Evolutionary conservation across 129 eudicot genomes (phyloP), one percentile per base, ranked within the genome.

Genomic region (Flaveria trinervia): DNA sequence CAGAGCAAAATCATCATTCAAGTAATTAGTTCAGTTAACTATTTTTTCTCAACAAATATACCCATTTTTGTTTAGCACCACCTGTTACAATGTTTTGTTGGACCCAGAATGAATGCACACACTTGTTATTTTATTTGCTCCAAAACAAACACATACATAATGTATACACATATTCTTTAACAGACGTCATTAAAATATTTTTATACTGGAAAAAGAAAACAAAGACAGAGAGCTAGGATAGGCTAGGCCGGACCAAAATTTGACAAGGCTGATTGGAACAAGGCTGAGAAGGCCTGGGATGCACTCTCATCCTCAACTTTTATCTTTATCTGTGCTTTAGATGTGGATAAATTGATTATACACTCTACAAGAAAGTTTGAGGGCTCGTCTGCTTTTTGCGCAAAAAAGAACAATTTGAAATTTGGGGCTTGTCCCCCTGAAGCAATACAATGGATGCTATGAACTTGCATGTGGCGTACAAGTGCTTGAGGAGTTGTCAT

Each of bases 381-480:
- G 3, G 89, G 51, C 25, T 77, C 94, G 15, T 83, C 88, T 77
- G 83, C 90, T 70, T 91, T 91, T 57, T 94, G 98, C 68, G 93
- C 98, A 68, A 84, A 89, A 89, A 94, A 94, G 90, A 91, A 94
- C 82, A 91, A 87, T 86, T 94, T 94, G 82, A 91, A 94, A 75
- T 89, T 91, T 0, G 97, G 97, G 56, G 98, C 61, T 75, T 94
- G 96, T 65, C 98, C 96, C 0, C 97, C 97, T 7, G 98, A 94
- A 15, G 98, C 98, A 20, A 94, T 91, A 82, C 98, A 94, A 62
- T 91, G 88, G 65, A 94, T 91, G 78, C 83, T 81, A 76, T 94
- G 86, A 68, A 65, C 69, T 81, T 91, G 97, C 97, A 94, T 89
- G 85, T 94, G 98, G 9, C 68, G 87, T 25, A 90, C 84, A 71